Percentiles rank a stretch among this genome's conserved stretches.
phyloP scores from a whole-genome alignment of 345 rosid genomes.

The Populus tremula region DNA sequence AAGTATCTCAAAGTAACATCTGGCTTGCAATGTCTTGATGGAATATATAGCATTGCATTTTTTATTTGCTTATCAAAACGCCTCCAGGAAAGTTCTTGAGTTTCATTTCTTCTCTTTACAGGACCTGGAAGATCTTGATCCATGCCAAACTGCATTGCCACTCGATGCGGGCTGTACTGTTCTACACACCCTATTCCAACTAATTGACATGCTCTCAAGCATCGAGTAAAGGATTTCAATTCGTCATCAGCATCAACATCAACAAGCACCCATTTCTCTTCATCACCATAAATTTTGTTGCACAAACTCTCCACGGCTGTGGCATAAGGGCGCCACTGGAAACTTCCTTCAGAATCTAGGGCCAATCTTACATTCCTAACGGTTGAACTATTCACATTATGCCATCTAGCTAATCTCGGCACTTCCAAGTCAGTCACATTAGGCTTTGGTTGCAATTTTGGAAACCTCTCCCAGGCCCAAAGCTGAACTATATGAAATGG shows the following conservation, averaged over 20 bases:
- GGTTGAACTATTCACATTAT: constrained; percentile 4
- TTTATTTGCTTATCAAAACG: neutral
- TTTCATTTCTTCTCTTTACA: neutral
- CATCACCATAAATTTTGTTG: neutral
- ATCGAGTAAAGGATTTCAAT: neutral
- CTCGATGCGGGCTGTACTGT: neutral
- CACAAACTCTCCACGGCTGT: neutral
- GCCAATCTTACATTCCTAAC: constrained; percentile 18
- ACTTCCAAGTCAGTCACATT: constrained; percentile 28
- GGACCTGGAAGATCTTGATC: neutral
- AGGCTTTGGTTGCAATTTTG: constrained; percentile 30
- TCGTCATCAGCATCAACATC: neutral
- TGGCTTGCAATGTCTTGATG: neutral
- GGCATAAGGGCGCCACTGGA: constrained; percentile 33
- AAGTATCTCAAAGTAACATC: neutral
- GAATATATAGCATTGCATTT: neutral
- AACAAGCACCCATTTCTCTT: neutral
- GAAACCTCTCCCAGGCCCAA: constrained; percentile 53
- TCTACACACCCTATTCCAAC: neutral
- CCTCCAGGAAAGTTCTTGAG: neutral
- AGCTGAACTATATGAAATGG: constrained; percentile 36
- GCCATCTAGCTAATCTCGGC: constrained; percentile 45
- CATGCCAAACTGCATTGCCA: neutral
- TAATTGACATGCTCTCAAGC: neutral
- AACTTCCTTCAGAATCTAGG: constrained; percentile 24